phyloP scores from a whole-genome alignment of 2,329 filamentous ascomycete species.

The Cercospora berteroae region DNA sequence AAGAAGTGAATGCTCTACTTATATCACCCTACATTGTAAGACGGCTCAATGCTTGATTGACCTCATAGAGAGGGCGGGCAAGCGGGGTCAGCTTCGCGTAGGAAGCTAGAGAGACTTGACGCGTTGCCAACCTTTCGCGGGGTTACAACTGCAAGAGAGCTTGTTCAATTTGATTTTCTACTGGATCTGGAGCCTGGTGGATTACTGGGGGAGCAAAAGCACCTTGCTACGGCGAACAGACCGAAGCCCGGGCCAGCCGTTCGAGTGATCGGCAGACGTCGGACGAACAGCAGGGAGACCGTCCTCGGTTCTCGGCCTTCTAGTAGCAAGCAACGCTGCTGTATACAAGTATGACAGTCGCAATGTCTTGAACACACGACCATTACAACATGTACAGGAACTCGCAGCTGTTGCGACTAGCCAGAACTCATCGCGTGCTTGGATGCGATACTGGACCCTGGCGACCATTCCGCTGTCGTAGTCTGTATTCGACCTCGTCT shows the following conservation, averaged over 20 bases:
- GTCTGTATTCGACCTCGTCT: not conserved
- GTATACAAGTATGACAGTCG: not conserved
- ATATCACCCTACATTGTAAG: not conserved
- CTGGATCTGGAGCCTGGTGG: not conserved
- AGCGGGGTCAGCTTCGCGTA: slow-evolving; percentile 9
- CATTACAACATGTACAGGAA: not conserved
- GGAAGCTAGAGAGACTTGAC: slow-evolving; percentile 3
- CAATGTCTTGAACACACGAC: not conserved
- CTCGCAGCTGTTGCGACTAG: not conserved
- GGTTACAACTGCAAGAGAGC: not conserved
- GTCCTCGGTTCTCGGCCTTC: not conserved
- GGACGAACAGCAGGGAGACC: not conserved
- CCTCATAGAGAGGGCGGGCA: slow-evolving; percentile 6
- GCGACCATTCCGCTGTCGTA: not conserved
- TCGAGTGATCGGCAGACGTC: not conserved
- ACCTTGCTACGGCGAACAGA: not conserved
- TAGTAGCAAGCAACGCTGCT: not conserved
- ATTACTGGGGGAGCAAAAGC: not conserved
- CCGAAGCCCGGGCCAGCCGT: not conserved
- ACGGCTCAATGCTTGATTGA: slow-evolving; percentile 6
- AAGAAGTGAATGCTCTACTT: not conserved
- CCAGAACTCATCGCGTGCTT: not conserved
- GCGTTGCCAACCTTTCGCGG: slow-evolving; percentile 3
- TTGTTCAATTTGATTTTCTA: not conserved
- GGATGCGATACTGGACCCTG: not conserved